phyloP scores from a whole-genome alignment of 1,284 basidiomycete genomes.

The Ganoderma sinense region DNA sequence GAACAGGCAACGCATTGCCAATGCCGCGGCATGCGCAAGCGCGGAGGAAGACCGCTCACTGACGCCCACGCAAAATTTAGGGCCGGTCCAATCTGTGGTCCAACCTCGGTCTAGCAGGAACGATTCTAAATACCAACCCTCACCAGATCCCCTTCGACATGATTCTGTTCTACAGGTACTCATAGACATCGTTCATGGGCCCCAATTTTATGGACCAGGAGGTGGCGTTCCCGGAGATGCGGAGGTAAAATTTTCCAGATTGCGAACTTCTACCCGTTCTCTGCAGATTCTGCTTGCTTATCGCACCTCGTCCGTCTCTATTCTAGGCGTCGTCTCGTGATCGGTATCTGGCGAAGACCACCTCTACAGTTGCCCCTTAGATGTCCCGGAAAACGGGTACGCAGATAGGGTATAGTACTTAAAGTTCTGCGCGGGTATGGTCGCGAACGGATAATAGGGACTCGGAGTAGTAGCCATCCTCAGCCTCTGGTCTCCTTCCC shows the following conservation, averaged over 20 bases:
- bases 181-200: too few species aligned
- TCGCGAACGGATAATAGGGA: neutral
- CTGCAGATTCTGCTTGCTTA: neutral
- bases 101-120: too few species aligned
- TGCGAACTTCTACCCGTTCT: neutral
- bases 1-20: too few species aligned
- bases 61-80: too few species aligned
- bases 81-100: too few species aligned
- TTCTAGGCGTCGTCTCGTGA: neutral
- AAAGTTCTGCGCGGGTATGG: neutral
- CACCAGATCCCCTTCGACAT: too few species aligned
- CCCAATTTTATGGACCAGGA: neutral
- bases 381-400: neutral
- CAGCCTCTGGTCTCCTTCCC: neutral
- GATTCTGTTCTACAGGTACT: too few species aligned
- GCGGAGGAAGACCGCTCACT: too few species aligned
- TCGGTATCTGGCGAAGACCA: neutral
- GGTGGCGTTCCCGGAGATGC: neutral
- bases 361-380: neutral
- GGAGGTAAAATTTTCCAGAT: neutral
- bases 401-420: neutral
- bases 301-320: neutral
- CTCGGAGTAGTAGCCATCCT: too few species aligned
- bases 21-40: too few species aligned
- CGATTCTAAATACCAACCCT: too few species aligned